Conservation (phyloP, 108 stramenopile species). For the Cyclotella baltica region DNA sequence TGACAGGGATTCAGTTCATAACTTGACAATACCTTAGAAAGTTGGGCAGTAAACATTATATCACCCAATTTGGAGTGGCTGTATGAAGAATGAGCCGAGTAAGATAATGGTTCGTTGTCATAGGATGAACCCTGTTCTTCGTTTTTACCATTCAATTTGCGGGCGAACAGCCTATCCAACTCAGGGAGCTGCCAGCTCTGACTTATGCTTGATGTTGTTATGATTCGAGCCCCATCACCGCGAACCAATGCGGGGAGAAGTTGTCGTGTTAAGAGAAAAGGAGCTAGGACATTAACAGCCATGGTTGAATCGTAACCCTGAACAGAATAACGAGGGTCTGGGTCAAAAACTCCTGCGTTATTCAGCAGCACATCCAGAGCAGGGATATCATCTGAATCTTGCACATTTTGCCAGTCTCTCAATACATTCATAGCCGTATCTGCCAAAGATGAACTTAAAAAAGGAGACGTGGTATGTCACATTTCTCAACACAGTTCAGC, state of each 20-base stretch:
- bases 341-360: constrained; percentile 87
- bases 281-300: constrained; percentile 91
- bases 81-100: constrained; percentile 85
- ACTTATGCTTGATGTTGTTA: constrained; percentile 76
- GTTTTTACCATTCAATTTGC: not conserved
- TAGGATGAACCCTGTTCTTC: constrained; percentile 26
- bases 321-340: constrained; percentile 39
- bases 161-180: constrained; percentile 40
- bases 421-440: constrained; percentile 4
- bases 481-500: constrained; percentile 24
- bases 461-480: not conserved
- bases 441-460: too few species aligned
- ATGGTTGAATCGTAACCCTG: constrained; percentile 77
- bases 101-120: constrained; percentile 53
- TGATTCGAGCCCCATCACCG: constrained; percentile 55
- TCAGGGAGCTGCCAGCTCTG: constrained; percentile 60
- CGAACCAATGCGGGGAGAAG: constrained; percentile 69
- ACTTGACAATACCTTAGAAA: constrained; percentile 58
- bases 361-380: constrained; percentile 80
- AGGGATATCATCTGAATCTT: constrained; percentile 3
- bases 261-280: constrained; percentile 79
- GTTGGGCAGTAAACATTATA: constrained; percentile 71
- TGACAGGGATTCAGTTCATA: constrained; percentile 12
- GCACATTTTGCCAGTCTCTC: constrained; percentile 22
- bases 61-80: constrained; percentile 80